Percentiles rank a stretch among this genome's conserved stretches.
Conservation (phyloP, 179 eudicot genomes). For the Actinidia arguta region DNA sequence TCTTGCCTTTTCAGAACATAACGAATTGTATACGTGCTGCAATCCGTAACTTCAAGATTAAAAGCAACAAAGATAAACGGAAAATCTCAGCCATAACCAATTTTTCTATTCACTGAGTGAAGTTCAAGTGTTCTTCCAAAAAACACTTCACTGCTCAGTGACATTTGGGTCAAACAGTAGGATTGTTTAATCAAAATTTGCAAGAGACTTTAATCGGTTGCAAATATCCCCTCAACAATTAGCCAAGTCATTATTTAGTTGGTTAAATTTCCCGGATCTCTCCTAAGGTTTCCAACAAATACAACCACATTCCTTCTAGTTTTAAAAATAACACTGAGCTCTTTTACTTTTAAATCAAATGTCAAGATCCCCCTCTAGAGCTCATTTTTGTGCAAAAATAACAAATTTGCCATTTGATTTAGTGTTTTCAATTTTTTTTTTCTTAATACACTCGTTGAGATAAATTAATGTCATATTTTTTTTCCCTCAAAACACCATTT, state of each 20-base stretch:
- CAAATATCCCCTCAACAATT: neutral
- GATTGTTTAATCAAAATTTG: neutral
- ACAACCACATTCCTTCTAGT: no score
- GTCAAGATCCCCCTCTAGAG: no score
- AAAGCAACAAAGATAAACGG: neutral
- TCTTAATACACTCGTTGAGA: no score
- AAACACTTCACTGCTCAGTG: neutral
- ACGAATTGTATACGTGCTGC: slow-evolving; percentile 82
- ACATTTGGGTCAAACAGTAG: neutral
- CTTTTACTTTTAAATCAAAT: no score
- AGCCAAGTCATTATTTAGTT: neutral
- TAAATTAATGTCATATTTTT: no score
- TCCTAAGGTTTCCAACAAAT: no score
- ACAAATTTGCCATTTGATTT: no score
- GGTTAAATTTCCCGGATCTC: no score
- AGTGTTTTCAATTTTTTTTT: no score
- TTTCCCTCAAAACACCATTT: no score
- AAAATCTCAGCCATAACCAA: neutral
- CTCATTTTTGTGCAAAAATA: no score
- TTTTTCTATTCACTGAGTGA: neutral
- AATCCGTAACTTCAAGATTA: slow-evolving; percentile 20
- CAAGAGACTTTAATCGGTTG: neutral
- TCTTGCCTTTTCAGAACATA: slow-evolving; percentile 77
- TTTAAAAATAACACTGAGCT: no score
- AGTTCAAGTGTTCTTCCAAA: neutral